Evolutionary conservation across 2,329 filamentous ascomycete genomes (phyloP).

Genomic region (Aspergillus cejpii): DNA sequence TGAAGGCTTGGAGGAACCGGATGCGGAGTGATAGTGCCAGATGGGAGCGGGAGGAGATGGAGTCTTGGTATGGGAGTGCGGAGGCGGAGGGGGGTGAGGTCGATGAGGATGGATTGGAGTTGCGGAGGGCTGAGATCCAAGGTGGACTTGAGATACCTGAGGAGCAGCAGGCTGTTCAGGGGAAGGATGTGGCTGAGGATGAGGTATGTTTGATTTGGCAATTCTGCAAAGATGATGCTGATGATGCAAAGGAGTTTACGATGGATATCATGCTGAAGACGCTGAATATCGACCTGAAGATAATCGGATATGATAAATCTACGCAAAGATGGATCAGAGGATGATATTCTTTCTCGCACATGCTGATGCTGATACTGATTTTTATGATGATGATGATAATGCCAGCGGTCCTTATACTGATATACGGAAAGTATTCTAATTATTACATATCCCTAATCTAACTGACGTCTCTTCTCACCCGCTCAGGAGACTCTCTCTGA

Average conservation of each 20-base stretch:
- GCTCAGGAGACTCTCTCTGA: too few species aligned
- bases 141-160: constrained; percentile 38
- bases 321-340: constrained; percentile 50
- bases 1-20: constrained; percentile 50
- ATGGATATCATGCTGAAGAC: constrained; percentile 64
- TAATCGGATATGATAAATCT: constrained; percentile 58
- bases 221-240: constrained; percentile 1
- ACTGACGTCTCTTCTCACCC: too few species aligned
- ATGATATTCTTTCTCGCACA: constrained; percentile 4
- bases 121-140: constrained; percentile 38
- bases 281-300: constrained; percentile 55
- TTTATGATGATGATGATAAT: too few species aligned
- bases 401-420: too few species aligned
- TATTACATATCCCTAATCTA: too few species aligned
- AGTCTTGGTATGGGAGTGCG: constrained; percentile 33
- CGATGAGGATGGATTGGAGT: constrained; percentile 33
- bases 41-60: constrained; percentile 31
- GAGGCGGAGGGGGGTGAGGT: constrained; percentile 26
- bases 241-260: constrained; percentile 51
- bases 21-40: constrained; percentile 43
- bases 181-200: constrained; percentile 35
- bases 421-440: too few species aligned
- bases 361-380: too few species aligned
- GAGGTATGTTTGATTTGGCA: constrained; percentile 34
- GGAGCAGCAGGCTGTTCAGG: constrained; percentile 24